A percentile compares a stretch with the other conserved stretches of the same genome.
Conservation (phyloP, 2,329 filamentous ascomycete species). For the Hirsutella rhossiliensis region DNA sequence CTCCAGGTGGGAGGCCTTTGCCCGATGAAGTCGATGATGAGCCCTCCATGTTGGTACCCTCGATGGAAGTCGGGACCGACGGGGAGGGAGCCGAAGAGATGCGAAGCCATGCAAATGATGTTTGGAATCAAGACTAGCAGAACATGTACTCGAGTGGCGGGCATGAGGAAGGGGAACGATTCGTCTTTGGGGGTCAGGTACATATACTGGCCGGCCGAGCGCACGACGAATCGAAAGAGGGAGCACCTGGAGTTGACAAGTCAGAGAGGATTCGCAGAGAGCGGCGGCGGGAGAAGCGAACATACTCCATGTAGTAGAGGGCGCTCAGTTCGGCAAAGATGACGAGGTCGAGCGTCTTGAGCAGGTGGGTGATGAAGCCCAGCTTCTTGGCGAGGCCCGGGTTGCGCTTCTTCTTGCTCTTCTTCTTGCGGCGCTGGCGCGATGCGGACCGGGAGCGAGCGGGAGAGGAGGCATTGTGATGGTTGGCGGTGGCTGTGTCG, state of each 20-base stretch:
- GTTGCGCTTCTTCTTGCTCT: conserved; percentile 22
- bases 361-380: conserved; percentile 47
- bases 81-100: conserved; percentile 42
- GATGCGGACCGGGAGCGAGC: conserved; percentile 12
- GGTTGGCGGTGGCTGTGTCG: background rate
- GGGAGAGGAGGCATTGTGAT: conserved; percentile 4
- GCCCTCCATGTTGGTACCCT: conserved; percentile 55
- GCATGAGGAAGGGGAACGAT: conserved; percentile 39
- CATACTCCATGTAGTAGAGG: conserved; percentile 61
- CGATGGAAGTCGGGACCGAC: conserved; percentile 47
- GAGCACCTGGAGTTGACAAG: conserved; percentile 39
- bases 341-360: conserved; percentile 48
- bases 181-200: conserved; percentile 53
- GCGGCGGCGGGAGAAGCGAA: background rate
- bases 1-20: conserved; percentile 49
- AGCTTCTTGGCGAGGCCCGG: conserved; percentile 43
- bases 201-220: conserved; percentile 46
- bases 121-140: conserved; percentile 47
- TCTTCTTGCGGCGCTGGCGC: conserved; percentile 23
- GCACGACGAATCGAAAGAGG: conserved; percentile 48
- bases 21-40: conserved; percentile 57
- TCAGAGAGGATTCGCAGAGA: background rate
- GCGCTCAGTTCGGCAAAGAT: conserved; percentile 53
- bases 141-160: conserved; percentile 44
- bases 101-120: conserved; percentile 46